Conservation (phyloP, 352 stramenopile species). For the Ophiocytium majus region DNA sequence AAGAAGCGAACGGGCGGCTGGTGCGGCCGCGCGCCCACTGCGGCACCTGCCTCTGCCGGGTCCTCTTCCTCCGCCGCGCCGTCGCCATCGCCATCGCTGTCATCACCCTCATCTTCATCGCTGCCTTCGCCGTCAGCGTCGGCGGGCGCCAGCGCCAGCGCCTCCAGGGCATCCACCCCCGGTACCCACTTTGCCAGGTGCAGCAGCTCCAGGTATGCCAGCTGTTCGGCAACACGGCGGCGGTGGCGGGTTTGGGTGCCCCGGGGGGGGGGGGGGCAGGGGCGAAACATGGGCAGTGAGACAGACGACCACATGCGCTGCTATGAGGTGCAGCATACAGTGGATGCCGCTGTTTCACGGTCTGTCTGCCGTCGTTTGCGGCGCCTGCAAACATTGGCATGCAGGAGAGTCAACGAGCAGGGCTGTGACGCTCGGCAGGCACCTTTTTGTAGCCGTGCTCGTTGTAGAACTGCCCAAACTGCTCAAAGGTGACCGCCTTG, state of each 20-base stretch:
- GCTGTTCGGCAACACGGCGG: conserved; percentile 59
- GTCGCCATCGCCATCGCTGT: background rate
- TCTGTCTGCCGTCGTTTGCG: too few species aligned
- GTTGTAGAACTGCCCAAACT: conserved; percentile 81
- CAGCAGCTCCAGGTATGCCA: conserved; percentile 78
- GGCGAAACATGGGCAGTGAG: too few species aligned
- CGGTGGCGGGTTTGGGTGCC: too few species aligned
- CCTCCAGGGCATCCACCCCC: background rate
- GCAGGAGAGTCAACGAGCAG: background rate
- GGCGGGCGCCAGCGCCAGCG: background rate
- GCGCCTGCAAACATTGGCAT: background rate
- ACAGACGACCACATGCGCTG: too few species aligned
- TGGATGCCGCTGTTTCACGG: too few species aligned
- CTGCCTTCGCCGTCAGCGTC: background rate
- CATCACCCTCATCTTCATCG: background rate
- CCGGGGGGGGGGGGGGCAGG: too few species aligned
- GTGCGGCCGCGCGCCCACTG: too few species aligned
- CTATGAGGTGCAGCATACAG: too few species aligned
- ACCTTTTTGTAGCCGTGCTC: conserved; percentile 67
- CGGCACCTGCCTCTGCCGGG: background rate
- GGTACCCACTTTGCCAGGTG: conserved; percentile 77
- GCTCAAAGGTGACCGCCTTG: conserved; percentile 61
- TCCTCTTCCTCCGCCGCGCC: conserved; percentile 19
- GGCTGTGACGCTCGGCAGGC: background rate
- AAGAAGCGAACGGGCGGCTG: conserved; percentile 24